A percentile compares a stretch with the other conserved stretches of the same genome.
phyloP scores from a whole-genome alignment of 148 eudicot species.

The Hydrangea macrophylla region DNA sequence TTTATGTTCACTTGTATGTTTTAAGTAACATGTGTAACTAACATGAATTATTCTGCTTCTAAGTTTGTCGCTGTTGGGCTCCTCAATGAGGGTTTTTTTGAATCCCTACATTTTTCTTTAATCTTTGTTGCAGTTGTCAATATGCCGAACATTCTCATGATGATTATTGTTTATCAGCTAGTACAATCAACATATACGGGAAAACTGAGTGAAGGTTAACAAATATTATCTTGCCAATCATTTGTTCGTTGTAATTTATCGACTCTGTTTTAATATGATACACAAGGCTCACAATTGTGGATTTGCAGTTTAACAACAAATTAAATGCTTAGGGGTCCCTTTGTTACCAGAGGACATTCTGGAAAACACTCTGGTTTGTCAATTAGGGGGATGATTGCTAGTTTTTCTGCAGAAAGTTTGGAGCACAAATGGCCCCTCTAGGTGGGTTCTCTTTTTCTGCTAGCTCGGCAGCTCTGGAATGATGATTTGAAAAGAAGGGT shows the following conservation, averaged over 20 bases:
- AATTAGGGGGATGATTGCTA: no score
- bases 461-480: no score
- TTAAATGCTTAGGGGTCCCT: background rate
- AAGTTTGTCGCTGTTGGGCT: background rate
- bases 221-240: no score
- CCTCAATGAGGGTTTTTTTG: no score
- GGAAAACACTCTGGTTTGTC: no score
- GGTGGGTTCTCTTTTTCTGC: no score
- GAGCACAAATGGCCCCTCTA: no score
- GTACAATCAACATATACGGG: background rate
- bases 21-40: background rate
- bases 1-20: background rate
- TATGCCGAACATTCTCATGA: background rate
- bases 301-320: background rate
- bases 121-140: background rate
- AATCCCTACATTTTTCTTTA: no score
- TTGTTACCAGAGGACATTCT: background rate
- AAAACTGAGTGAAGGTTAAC: no score
- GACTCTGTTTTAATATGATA: background rate
- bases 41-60: background rate
- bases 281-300: background rate
- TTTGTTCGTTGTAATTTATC: background rate
- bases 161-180: no score
- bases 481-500: no score
- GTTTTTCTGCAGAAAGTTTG: no score